Base-by-base conservation (phyloP, 441 rosid genomes). In the Populus hybrid region DNA sequence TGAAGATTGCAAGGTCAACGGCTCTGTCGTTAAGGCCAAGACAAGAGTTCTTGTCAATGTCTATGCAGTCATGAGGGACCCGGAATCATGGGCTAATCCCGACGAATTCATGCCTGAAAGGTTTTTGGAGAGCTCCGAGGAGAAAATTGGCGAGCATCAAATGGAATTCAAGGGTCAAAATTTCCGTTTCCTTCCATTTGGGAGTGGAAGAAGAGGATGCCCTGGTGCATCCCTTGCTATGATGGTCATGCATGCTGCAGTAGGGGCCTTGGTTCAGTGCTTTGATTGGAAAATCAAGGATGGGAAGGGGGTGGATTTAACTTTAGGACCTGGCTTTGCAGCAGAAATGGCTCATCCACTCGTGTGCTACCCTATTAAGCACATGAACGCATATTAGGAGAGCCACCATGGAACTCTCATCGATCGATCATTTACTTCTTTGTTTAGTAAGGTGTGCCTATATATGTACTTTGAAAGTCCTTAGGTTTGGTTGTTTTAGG, bases 121-220 rank as follows among this genome's bases (percentile, higher is more conserved):
- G 71, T 88, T 89, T 63, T 63, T 80, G 68, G 84, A 71, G 18
- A 73, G 71, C 33, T 64, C 80, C 0, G 64, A 75, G 4, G 87
- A 88, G 76, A 84, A 81, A 74, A 86, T 78, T 36, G 90, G 85
- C 7, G 93, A 88, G 75, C 91, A 88, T 71, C 91, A 87, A 36
- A 91, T 87, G 98, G 94, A 90, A 72, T 89, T 69, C 73, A 91
- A 89, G 79, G 94, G 91, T 1, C 93, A 89, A 74, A 89, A 91
- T 74, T 91, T 90, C 50, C 76, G 92, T 4, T 89, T 70, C 69
- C 79, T 89, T 50, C 91, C 91, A 0, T 89, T 86, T 6, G 94
- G 91, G n/a, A 85, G 90, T 29, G 89, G 94, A 16, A 79, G 89
- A 64, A 71, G 91, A 77, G 87, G 88, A 1, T 89, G 88, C 35